Percentiles rank a stretch among this genome's conserved stretches.
Conservation (phyloP, 2,329 filamentous ascomycete genomes). For the Annulohypoxylon truncatum region DNA sequence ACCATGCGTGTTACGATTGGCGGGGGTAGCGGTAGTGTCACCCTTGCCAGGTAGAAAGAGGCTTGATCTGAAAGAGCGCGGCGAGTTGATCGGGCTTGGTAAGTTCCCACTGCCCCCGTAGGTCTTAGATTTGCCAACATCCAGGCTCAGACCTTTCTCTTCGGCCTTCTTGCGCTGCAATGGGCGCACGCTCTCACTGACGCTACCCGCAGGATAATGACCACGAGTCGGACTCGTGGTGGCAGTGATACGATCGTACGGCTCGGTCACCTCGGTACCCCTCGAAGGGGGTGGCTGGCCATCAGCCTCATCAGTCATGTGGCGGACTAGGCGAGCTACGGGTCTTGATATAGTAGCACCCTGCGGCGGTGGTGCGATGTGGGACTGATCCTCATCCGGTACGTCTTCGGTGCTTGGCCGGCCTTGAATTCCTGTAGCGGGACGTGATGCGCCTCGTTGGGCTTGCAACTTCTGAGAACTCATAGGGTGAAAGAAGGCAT, state of each 20-base stretch:
- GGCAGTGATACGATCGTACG: conserved; percentile 75
- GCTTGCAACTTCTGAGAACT: conserved; percentile 94
- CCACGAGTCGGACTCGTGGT: conserved; percentile 78
- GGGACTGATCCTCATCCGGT: conserved; percentile 56
- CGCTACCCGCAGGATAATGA: conserved; percentile 68
- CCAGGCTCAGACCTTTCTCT: conserved; percentile 63
- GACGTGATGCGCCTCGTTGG: conserved; percentile 74
- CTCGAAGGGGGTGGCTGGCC: conserved; percentile 74
- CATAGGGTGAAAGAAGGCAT: conserved; percentile 96
- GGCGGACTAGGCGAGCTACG: conserved; percentile 50
- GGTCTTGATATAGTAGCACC: conserved; percentile 64
- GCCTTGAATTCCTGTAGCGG: conserved; percentile 56
- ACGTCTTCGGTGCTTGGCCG: conserved; percentile 49
- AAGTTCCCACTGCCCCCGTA: conserved; percentile 65
- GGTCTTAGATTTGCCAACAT: conserved; percentile 68
- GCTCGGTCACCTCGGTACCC: conserved; percentile 84
- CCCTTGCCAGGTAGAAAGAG: conserved; percentile 74
- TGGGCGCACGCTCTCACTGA: conserved; percentile 83
- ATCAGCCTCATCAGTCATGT: conserved; percentile 59
- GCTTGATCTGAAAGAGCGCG: conserved; percentile 79
- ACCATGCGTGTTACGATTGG: conserved; percentile 70
- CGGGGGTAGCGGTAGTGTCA: conserved; percentile 60
- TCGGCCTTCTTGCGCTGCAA: conserved; percentile 66
- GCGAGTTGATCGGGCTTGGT: conserved; percentile 74
- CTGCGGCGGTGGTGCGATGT: conserved; percentile 59